Conservation (phyloP, 1,139 yeast species). For the Hyphopichia wangnamkhiaoensis region DNA sequence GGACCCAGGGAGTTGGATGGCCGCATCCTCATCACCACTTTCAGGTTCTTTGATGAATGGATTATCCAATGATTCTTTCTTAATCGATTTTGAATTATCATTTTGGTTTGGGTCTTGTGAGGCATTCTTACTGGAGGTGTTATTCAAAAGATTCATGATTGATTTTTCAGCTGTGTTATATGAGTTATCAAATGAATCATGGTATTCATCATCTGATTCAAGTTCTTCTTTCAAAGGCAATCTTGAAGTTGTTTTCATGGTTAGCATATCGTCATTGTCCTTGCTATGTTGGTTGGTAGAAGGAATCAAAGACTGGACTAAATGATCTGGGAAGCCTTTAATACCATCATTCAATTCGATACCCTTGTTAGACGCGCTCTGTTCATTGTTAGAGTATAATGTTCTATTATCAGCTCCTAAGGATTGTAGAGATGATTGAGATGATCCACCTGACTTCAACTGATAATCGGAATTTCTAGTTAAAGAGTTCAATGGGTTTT, state of each 20-base stretch:
- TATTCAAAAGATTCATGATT: conserved; percentile 40
- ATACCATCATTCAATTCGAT: conserved; percentile 45
- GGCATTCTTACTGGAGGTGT: no score
- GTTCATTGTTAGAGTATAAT: conserved; percentile 28
- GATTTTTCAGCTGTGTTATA: conserved; percentile 45
- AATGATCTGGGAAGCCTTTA: conserved; percentile 43
- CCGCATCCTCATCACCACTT: no score
- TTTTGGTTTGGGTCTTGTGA: no score
- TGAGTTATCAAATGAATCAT: conserved; percentile 40
- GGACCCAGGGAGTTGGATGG: no score
- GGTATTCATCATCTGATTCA: conserved; percentile 23
- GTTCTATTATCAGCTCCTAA: conserved; percentile 37
- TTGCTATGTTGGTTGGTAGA: conserved; percentile 8
- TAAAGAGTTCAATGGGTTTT: conserved; percentile 39
- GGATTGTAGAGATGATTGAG: conserved; percentile 48
- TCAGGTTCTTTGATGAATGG: not conserved
- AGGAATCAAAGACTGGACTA: conserved; percentile 39
- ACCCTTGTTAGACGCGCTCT: conserved; percentile 26
- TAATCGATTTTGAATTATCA: not conserved
- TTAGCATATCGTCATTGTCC: conserved; percentile 10
- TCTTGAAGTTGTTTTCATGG: conserved; percentile 3
- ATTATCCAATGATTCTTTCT: not conserved
- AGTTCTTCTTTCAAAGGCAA: conserved; percentile 7
- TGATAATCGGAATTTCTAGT: conserved; percentile 30
- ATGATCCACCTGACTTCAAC: conserved; percentile 41